Conservation (phyloP, 306 rosid species). For the Trifolium fragiferum region DNA sequence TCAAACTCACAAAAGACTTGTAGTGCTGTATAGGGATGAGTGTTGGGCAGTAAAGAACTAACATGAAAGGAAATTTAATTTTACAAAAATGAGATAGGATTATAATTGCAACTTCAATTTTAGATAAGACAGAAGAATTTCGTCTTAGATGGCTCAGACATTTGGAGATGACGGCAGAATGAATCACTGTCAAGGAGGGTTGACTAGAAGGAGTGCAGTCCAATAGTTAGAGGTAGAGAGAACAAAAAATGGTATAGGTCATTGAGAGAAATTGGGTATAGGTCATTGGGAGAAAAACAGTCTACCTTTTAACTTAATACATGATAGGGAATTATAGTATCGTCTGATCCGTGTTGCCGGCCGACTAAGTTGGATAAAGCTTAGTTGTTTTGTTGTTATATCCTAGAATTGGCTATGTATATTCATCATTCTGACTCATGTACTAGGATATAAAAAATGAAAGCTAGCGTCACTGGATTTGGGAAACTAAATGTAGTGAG, state of each 20-base stretch:
- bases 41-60: background rate
- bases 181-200: background rate
- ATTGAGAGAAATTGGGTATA: too few species aligned
- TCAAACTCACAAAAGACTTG: background rate
- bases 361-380: background rate
- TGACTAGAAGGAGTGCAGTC: background rate
- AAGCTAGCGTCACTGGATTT: background rate
- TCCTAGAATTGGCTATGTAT: constrained; percentile 12
- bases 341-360: background rate
- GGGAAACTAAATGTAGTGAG: constrained; percentile 5
- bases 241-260: background rate
- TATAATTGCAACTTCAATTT: background rate
- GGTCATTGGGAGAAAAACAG: background rate
- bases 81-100: background rate
- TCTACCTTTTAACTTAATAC: background rate
- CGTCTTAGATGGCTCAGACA: background rate
- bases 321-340: background rate
- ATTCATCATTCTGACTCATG: constrained; percentile 13
- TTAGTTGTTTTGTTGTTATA: background rate
- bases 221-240: background rate
- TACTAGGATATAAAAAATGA: constrained; percentile 15
- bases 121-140: background rate
- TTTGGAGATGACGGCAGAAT: background rate
- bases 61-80: background rate
- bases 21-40: background rate